Conservation (phyloP, 2,329 filamentous ascomycete genomes). For the Geosmithia morbida region DNA sequence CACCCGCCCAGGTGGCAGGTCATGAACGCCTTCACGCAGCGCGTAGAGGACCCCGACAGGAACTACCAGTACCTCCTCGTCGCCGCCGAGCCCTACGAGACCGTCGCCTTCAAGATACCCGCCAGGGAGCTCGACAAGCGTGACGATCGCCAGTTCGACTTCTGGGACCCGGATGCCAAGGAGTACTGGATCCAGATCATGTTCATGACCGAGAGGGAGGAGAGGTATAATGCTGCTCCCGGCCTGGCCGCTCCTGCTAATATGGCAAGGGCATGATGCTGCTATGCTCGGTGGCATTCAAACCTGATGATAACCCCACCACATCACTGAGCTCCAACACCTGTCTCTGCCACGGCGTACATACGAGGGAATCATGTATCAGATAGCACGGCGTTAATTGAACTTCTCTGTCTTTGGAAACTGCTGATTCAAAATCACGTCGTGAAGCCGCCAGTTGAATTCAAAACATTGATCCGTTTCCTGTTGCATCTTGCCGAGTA, state of each 20-base stretch:
- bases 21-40: conserved; percentile 96
- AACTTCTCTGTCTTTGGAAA: too few relatives aligned
- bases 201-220: conserved; percentile 96
- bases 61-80: conserved; percentile 90
- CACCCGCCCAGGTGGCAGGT: conserved; percentile 74
- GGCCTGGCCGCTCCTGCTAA: conserved; percentile 29
- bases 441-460: too few relatives aligned
- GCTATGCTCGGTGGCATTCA: too few relatives aligned
- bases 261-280: conserved; percentile 19
- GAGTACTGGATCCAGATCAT: conserved; percentile 97
- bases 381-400: too few relatives aligned
- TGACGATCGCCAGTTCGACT: conserved; percentile 80
- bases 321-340: too few relatives aligned
- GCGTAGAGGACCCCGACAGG: conserved; percentile 86
- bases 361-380: too few relatives aligned
- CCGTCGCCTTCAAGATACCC: conserved; percentile 90
- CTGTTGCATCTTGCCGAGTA: too few relatives aligned
- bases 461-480: too few relatives aligned
- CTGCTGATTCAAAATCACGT: too few relatives aligned
- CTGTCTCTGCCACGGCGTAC: too few relatives aligned
- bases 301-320: too few relatives aligned
- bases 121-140: conserved; percentile 82
- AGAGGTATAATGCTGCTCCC: conserved; percentile 60
- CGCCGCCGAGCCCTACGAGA: conserved; percentile 96
- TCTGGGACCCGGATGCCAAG: conserved; percentile 91